Evolutionary conservation across 148 eudicot species (phyloP).

Genomic region (Dysphania ambrosioides): DNA sequence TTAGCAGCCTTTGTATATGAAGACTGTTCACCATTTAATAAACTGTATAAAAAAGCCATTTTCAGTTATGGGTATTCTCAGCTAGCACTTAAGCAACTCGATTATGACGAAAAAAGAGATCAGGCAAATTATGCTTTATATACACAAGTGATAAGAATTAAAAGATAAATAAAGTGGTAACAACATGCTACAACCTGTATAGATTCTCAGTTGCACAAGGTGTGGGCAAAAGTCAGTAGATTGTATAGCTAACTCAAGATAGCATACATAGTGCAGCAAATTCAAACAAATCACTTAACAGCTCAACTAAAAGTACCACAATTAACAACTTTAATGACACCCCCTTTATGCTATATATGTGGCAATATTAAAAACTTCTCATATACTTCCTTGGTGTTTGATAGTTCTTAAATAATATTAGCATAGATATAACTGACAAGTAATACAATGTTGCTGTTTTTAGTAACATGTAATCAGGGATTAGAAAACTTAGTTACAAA

Average conservation of each 20-base stretch:
- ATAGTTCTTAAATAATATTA: too few species aligned
- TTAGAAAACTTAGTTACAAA: background rate
- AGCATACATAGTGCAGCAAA: background rate
- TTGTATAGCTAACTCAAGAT: background rate
- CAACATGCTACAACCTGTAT: background rate
- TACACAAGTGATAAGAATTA: background rate
- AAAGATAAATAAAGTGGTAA: background rate
- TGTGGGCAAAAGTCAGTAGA: background rate
- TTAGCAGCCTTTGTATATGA: conserved; percentile 39
- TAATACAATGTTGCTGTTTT: background rate
- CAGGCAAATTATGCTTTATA: background rate
- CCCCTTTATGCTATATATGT: background rate
- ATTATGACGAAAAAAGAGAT: background rate
- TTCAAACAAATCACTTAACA: background rate
- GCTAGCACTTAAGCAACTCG: background rate
- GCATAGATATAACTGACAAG: background rate
- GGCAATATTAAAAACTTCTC: background rate
- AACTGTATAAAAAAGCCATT: conserved; percentile 11
- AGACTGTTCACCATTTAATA: conserved; percentile 25
- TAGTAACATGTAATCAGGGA: background rate
- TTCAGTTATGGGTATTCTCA: conserved; percentile 7
- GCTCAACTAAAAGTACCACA: background rate
- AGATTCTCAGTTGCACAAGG: background rate
- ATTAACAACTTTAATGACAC: background rate
- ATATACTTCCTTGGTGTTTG: background rate